Evolutionary conservation across 2,329 filamentous ascomycete species (phyloP).

Genomic region (Penicillium italicum): DNA sequence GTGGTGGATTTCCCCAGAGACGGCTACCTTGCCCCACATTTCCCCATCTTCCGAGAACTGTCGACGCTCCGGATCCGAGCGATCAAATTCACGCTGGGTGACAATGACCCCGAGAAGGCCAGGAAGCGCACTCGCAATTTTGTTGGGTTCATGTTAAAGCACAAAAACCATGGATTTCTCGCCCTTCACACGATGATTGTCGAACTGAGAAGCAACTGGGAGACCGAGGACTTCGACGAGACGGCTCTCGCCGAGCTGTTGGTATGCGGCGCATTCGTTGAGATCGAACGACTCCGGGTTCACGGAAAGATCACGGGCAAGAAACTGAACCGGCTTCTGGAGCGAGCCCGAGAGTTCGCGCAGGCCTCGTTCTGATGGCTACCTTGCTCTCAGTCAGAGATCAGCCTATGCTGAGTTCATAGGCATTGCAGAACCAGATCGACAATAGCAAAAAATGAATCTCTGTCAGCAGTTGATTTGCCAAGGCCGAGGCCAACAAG

Average conservation of each 20-base stretch:
- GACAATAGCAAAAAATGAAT: constrained; percentile 43
- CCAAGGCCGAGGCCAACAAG: constrained; percentile 58
- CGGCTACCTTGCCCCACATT: not conserved
- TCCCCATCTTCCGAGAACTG: not conserved
- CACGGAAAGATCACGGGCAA: not conserved
- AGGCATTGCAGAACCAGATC: constrained; percentile 45
- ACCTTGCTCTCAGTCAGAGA: not conserved
- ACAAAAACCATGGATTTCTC: not conserved
- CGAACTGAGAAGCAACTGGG: not conserved
- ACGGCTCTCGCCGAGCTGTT: not conserved
- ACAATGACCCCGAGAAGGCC: not conserved
- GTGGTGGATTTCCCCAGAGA: not conserved
- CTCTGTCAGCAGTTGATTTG: constrained; percentile 40
- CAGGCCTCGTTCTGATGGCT: not conserved
- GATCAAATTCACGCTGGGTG: not conserved
- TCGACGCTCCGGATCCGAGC: not conserved
- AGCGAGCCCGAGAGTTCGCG: not conserved
- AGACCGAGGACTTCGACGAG: not conserved
- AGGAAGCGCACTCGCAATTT: not conserved
- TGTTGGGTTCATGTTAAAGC: not conserved
- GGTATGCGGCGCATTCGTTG: not conserved
- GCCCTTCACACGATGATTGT: not conserved
- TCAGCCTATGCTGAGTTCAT: constrained; percentile 13
- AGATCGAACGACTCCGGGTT: not conserved
- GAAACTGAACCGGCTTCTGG: not conserved